Evolutionary conservation across 1,284 basidiomycete genomes (phyloP).

Genomic region (Pisolithus thermaeus): DNA sequence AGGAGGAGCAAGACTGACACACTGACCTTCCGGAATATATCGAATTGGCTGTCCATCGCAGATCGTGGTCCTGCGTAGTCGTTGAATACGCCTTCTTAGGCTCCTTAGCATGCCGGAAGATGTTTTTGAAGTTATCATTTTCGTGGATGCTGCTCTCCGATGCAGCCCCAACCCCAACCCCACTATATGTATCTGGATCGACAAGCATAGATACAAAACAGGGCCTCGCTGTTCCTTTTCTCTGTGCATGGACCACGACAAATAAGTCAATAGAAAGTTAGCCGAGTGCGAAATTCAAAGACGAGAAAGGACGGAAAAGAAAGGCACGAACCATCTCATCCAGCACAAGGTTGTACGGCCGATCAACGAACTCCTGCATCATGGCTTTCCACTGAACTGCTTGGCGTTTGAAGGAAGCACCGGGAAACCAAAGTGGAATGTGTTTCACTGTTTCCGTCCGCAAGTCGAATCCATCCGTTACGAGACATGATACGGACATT

Average conservation of each 20-base stretch:
- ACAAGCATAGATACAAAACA: constrained; percentile 62
- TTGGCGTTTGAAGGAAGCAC: constrained; percentile 45
- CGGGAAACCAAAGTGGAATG: constrained; percentile 42
- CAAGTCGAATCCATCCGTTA: background rate
- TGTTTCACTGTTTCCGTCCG: constrained; percentile 27
- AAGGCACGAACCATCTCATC: constrained; percentile 43
- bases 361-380: constrained; percentile 62
- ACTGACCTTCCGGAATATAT: constrained; percentile 48
- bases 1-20: background rate
- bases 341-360: constrained; percentile 56
- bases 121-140: constrained; percentile 6
- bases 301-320: background rate
- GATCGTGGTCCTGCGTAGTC: constrained; percentile 47
- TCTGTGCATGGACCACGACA: constrained; percentile 29
- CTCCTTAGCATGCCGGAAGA: background rate
- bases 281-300: background rate
- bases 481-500: background rate
- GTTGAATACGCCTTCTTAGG: background rate
- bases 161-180: background rate
- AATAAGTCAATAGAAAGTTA: background rate
- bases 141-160: constrained; percentile 8
- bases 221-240: constrained; percentile 44
- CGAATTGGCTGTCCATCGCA: constrained; percentile 70
- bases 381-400: constrained; percentile 58
- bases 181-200: constrained; percentile 31